Conservation (phyloP, 2,329 filamentous ascomycete genomes). For the Colletotrichum sp. region DNA sequence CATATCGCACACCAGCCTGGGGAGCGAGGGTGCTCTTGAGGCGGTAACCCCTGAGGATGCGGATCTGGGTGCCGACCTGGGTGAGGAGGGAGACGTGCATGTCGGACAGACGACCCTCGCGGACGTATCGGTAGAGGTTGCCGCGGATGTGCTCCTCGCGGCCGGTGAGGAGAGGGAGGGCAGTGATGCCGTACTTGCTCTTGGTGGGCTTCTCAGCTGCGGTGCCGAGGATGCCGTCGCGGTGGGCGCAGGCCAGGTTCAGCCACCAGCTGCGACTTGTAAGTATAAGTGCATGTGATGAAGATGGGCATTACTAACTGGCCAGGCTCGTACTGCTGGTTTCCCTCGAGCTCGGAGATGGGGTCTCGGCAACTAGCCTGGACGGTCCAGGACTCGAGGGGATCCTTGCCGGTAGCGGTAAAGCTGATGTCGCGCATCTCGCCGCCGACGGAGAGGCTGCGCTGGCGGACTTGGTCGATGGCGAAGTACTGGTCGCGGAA, state of each 20-base stretch:
- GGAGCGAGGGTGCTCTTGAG: conserved; percentile 59
- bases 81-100: conserved; percentile 56
- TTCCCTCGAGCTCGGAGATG: conserved; percentile 45
- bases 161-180: conserved; percentile 58
- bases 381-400: conserved; percentile 42
- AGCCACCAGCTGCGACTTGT: conserved; percentile 58
- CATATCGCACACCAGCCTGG: conserved; percentile 58
- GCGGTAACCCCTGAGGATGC: conserved; percentile 56
- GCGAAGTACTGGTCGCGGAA: conserved; percentile 50
- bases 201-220: conserved; percentile 49
- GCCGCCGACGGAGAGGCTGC: conserved; percentile 38
- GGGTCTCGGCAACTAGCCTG: conserved; percentile 29
- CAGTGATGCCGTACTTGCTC: conserved; percentile 49
- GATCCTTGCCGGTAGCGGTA: conserved; percentile 32
- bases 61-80: conserved; percentile 53
- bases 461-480: conserved; percentile 49
- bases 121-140: conserved; percentile 46
- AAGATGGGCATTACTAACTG: conserved; percentile 43
- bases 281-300: conserved; percentile 13
- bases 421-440: conserved; percentile 47
- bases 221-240: conserved; percentile 58
- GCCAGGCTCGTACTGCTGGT: conserved; percentile 50
- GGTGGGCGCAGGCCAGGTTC: conserved; percentile 59
- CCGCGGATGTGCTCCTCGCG: conserved; percentile 47
- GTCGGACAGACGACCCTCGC: conserved; percentile 46